These are phyloP conservation scores for Sideroxylon spinosum DNA, from an alignment of 179 eudicot species.

Conservation along the genomic window DNA sequence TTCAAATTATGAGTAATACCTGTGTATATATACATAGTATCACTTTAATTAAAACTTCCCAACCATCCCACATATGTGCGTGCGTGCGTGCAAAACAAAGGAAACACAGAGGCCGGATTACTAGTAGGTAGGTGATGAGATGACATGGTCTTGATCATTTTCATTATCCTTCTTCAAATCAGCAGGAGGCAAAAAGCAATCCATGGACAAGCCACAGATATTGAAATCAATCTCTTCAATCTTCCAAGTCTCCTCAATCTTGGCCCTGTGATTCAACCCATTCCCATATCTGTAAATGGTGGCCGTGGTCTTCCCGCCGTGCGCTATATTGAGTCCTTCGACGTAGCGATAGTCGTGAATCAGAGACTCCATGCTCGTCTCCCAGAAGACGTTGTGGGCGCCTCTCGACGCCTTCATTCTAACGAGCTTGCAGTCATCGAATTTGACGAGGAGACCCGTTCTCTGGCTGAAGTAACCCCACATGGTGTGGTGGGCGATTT, in stretches of 20 bases:
- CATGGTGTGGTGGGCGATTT: slow-evolving; percentile 49
- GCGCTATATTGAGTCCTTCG: slow-evolving; percentile 59
- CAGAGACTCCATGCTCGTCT: slow-evolving; percentile 50
- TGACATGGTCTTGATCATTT: no score
- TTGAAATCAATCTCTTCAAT: slow-evolving; percentile 69
- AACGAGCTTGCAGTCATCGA: slow-evolving; percentile 53
- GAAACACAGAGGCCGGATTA: no score
- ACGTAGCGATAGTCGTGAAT: slow-evolving; percentile 52
- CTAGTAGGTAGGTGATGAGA: no score
- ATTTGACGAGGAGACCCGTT: slow-evolving; percentile 50
- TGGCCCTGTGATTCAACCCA: slow-evolving; percentile 31
- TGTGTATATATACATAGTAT: no score
- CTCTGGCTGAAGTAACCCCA: slow-evolving; percentile 70
- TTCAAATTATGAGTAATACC: no score
- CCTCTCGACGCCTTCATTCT: slow-evolving; percentile 36
- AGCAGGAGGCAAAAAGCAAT: slow-evolving; percentile 55
- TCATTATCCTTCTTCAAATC: slow-evolving; percentile 35
- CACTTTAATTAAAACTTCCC: no score
- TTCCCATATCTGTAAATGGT: slow-evolving; percentile 46
- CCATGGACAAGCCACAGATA: slow-evolving; percentile 46
- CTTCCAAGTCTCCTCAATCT: slow-evolving; percentile 55
- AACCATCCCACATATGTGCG: no score
- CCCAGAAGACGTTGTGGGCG: slow-evolving; percentile 46
- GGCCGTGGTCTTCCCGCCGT: slow-evolving; percentile 46
- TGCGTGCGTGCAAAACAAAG: no score